Percentiles rank a stretch among this genome's conserved stretches.
Evolutionary conservation across 2,329 filamentous ascomycete species (phyloP).

Genomic region (Neofusicoccum umdonicola): DNA sequence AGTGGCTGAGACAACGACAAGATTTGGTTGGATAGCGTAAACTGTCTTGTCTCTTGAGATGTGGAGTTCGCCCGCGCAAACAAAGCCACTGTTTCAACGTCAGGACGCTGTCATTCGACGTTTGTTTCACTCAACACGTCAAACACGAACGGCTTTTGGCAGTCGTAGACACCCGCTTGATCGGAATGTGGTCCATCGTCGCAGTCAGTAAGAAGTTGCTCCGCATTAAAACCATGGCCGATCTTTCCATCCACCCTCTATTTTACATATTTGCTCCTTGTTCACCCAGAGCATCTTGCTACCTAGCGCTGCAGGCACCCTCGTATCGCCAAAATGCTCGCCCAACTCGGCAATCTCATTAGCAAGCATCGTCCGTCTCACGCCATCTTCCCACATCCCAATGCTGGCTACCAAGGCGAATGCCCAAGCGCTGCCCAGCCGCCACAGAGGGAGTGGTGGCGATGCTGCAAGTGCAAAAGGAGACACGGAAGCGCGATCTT

Average conservation of each 20-base stretch:
- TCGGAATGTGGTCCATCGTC: neutral
- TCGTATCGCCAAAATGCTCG: neutral
- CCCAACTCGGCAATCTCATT: neutral
- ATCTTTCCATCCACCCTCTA: neutral
- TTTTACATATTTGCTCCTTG: neutral
- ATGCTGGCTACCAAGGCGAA: neutral
- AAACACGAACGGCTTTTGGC: neutral
- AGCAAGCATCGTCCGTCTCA: neutral
- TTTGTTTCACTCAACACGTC: neutral
- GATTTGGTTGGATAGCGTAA: neutral
- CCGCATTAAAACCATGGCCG: neutral
- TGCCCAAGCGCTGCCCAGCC: neutral
- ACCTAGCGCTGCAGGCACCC: neutral
- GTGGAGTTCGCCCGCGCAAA: neutral
- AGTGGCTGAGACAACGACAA: neutral
- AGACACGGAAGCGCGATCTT: neutral
- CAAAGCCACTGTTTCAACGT: neutral
- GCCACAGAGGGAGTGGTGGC: neutral
- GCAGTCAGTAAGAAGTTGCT: neutral
- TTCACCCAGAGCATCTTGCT: no score
- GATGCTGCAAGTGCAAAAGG: neutral
- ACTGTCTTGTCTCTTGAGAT: neutral
- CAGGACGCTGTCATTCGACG: neutral
- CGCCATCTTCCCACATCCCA: neutral
- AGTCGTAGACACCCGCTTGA: neutral